Evolutionary conservation across 148 eudicot genomes (phyloP).

Genomic region (Camellia sinensis): DNA sequence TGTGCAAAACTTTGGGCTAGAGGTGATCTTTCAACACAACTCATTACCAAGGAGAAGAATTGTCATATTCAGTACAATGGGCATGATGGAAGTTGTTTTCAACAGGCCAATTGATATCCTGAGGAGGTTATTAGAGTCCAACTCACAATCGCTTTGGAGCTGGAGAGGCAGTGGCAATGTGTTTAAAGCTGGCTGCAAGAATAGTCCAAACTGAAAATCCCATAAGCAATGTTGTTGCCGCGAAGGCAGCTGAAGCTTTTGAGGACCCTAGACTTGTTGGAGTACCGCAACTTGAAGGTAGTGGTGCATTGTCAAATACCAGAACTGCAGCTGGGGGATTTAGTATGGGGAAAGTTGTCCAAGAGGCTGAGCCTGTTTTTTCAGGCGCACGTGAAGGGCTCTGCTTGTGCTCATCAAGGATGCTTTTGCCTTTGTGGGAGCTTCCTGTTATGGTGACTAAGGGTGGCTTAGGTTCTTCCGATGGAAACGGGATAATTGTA

Average conservation of each 20-base stretch:
- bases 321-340: slow-evolving; percentile 86
- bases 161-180: slow-evolving; percentile 96
- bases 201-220: slow-evolving; percentile 63
- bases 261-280: slow-evolving; percentile 98
- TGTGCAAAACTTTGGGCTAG: slow-evolving; percentile 82
- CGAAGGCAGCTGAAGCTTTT: slow-evolving; percentile 94
- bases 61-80: slow-evolving; percentile 95
- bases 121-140: slow-evolving; percentile 89
- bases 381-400: slow-evolving; percentile 98
- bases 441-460: slow-evolving; percentile 66
- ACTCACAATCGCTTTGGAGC: slow-evolving; percentile 87
- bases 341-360: slow-evolving; percentile 99
- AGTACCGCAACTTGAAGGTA: slow-evolving; percentile 91
- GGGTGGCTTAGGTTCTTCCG: slow-evolving; percentile 51
- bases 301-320: slow-evolving; percentile 68
- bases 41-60: slow-evolving; percentile 86
- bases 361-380: slow-evolving; percentile 94
- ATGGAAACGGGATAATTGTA: slow-evolving; percentile 50
- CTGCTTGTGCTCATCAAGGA: slow-evolving; percentile 86
- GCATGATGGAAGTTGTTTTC: slow-evolving; percentile 96
- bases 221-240: slow-evolving; percentile 75
- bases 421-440: slow-evolving; percentile 95
- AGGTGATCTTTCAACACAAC: slow-evolving; percentile 93
- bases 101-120: slow-evolving; percentile 91
- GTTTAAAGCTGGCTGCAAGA: slow-evolving; percentile 83